phyloP scores from a whole-genome alignment of 2,329 filamentous ascomycete species.

The Penicillium sp. region DNA sequence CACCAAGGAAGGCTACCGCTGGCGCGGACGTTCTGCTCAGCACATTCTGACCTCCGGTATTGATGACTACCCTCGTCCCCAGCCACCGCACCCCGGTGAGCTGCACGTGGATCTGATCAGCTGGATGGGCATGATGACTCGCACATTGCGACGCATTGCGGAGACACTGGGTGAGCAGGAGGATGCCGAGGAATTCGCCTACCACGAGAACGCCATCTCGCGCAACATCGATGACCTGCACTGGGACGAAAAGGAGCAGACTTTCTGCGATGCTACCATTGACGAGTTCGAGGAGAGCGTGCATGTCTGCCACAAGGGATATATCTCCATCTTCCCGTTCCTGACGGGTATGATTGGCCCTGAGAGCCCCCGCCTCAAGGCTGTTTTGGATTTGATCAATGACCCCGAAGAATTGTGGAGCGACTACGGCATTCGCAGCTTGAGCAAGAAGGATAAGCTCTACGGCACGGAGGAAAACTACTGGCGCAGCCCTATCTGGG shows the following conservation, averaged over 20 bases:
- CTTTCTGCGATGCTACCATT: constrained; percentile 92
- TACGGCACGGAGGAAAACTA: constrained; percentile 96
- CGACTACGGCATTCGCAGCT: constrained; percentile 78
- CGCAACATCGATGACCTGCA: constrained; percentile 90
- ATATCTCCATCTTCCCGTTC: constrained; percentile 91
- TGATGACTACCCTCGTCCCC: constrained; percentile 91
- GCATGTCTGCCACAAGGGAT: constrained; percentile 94
- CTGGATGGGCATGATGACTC: constrained; percentile 97
- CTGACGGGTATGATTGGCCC: constrained; percentile 74
- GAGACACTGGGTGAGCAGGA: constrained; percentile 71
- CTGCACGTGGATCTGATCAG: constrained; percentile 91
- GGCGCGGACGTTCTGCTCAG: constrained; percentile 82
- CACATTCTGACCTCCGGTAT: constrained; percentile 92
- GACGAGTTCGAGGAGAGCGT: constrained; percentile 90
- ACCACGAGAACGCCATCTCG: constrained; percentile 72
- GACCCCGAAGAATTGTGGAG: constrained; percentile 89
- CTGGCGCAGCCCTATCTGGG: constrained; percentile 93
- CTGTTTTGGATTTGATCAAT: constrained; percentile 72
- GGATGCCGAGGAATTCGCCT: constrained; percentile 70
- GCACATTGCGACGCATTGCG: constrained; percentile 78
- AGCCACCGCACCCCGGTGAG: constrained; percentile 93
- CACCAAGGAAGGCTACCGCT: constrained; percentile 88
- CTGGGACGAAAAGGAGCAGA: constrained; percentile 77
- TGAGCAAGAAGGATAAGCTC: constrained; percentile 78
- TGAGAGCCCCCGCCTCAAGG: constrained; percentile 71